These are phyloP conservation scores for Fusarium sp. DNA, from an alignment of 2,329 filamentous ascomycete genomes.

Conservation along the genomic window DNA sequence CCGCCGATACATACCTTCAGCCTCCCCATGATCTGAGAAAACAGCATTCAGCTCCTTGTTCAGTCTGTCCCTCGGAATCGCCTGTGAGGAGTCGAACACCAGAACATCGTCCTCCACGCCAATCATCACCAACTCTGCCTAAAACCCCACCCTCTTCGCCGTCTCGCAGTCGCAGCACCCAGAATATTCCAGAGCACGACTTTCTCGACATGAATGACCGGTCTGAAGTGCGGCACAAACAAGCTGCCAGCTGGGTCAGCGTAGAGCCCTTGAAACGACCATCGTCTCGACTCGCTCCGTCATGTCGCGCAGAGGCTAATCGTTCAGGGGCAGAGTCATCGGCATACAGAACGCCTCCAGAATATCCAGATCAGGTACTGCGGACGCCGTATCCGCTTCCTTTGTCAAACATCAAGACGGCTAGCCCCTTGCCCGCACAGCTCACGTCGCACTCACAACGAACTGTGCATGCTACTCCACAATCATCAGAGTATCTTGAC, in stretches of 20 bases:
- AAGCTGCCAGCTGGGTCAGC: constrained; percentile 42
- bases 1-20: constrained; percentile 24
- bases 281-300: constrained; percentile 47
- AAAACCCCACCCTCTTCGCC: not conserved
- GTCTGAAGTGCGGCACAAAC: constrained; percentile 24
- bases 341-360: constrained; percentile 47
- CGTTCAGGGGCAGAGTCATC: constrained; percentile 39
- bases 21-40: constrained; percentile 10
- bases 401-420: constrained; percentile 20
- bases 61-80: constrained; percentile 4
- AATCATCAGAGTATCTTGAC: constrained; percentile 51
- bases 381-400: constrained; percentile 26
- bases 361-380: constrained; percentile 38
- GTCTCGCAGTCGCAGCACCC: not conserved
- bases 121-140: not conserved
- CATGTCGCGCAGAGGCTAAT: constrained; percentile 32
- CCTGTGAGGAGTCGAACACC: not conserved
- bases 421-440: constrained; percentile 30
- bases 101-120: not conserved
- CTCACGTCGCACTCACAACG: constrained; percentile 29
- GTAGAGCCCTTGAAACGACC: constrained; percentile 54
- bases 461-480: constrained; percentile 21
- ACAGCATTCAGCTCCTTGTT: constrained; percentile 6
- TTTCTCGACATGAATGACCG: not conserved
- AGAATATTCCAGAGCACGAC: not conserved